Conservation (phyloP, 345 rosid genomes). For the Dovyalis caffra region DNA sequence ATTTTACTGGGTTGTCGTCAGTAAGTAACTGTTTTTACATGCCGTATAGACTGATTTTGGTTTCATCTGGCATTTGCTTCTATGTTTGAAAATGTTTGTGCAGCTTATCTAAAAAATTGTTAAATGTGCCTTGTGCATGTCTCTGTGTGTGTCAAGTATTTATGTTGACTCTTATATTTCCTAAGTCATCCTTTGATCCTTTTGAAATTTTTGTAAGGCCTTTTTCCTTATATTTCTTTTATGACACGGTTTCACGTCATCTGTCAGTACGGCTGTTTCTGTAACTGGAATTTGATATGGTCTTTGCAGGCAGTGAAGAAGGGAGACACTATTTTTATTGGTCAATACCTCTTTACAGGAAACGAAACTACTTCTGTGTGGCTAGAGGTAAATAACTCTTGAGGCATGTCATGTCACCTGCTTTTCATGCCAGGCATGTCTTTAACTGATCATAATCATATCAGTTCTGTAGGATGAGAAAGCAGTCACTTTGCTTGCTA, state of each 20-base stretch:
- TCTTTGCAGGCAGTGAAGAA: constrained; percentile 60
- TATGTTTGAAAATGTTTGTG: background rate
- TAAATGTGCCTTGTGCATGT: background rate
- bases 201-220: background rate
- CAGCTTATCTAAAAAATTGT: background rate
- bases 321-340: constrained; percentile 69
- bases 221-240: background rate
- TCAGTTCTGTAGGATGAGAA: background rate
- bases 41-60: background rate
- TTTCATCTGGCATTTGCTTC: background rate
- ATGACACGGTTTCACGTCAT: background rate
- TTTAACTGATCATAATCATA: background rate
- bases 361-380: constrained; percentile 69
- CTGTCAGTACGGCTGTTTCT: background rate
- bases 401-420: background rate
- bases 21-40: constrained; percentile 18
- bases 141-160: no score
- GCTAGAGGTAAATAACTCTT: constrained; percentile 54
- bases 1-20: constrained; percentile 56
- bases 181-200: background rate
- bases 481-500: constrained; percentile 5
- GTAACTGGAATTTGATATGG: constrained; percentile 14
- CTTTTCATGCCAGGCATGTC: background rate
- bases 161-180: no score
- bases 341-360: constrained; percentile 72